Base-by-base conservation (phyloP, 192 early-diverging fungal species). In the Fimicolochytrium jonesii region DNA sequence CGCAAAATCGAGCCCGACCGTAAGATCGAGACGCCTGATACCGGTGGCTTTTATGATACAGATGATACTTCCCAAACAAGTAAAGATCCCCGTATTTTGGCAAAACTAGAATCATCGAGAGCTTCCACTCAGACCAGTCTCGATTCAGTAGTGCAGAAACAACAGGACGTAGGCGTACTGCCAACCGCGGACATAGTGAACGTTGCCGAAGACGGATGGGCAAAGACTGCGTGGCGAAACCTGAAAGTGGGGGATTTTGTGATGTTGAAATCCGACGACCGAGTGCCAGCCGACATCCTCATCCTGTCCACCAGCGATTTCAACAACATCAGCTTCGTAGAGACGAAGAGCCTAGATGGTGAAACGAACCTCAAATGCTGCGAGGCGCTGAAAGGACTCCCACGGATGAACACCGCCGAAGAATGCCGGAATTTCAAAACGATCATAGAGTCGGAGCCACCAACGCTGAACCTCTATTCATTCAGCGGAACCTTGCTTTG, bases 291-390 rank as follows among this genome's bases (percentile, higher is more conserved):
- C 0, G 93, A 95, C 61, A 76, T 90, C 35, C 73, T 95, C 18
- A 75, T 96, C 30, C 64, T 96, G 34, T 82, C 92, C 2, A 88
- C 93, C 3, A 84, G 84, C 10, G 88, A 90, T 32, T 77, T 81
- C 4, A 86, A 89, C 47, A 81, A 82, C 20, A 67, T 81, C 10
- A 91, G 89, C 64, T 95, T 86, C 69, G 84, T 94, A 18, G 95
- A 96, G 71, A 98, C 95, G 9, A 94, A 92, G 68, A 90, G 93
- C 67, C 70, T 98, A 42, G 95, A 98, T 61, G 95, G 95, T 13
- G 95, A 98, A 72, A 98, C 95, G 10, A 98, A 98, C 61, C 74
- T 98, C 6, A 98, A 98, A 74, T 79, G 87, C 33, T 84, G 90
- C 20, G 61, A 79, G 9, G 77, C 83, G 11, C 32, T 96, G 10